Evolutionary conservation across 2,329 filamentous ascomycete genomes (phyloP), one percentile per base, ranked within the genome.

Genomic region (Aspergillus sp.): DNA sequence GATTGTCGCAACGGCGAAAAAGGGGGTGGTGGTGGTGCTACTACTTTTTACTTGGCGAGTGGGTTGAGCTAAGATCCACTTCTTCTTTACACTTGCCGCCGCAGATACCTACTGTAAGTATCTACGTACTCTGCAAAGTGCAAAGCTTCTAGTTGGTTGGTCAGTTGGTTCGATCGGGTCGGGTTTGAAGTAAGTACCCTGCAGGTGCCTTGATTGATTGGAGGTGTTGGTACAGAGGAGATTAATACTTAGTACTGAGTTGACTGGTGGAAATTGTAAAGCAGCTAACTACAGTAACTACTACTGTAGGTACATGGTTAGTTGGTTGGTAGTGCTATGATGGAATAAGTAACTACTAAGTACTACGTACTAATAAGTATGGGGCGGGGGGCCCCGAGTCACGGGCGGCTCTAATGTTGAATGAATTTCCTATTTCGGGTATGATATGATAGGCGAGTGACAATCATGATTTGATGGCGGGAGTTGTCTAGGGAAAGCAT

Each of bases 1-100:
- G 52, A 28, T 55, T 41, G 52, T 61, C 59, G 54, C 61, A 63
- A 63, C 60, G 54, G 60, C 43, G 59, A 45, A 59, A 61, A 63
- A 36, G 51, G 59, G 58, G 59, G 48, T 55, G 60, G 47, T 41
- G 32, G 30, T 30, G 28, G 30, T 36, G 12, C 32, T 36, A 13
- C 32, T 32, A 12, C 30, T 32, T 10, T 12, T 36, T 36, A 13
- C 32, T 36, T 36, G 32, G 32, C 12, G 5, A 36, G 32, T 36
- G 12, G 12, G 4, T 36, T 36, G 15, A 36, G 36, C n/a, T n/a
- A 25, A 12, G 48, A 12, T 17, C 23, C 45, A 48, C 45, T 28
- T 23, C 21, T 23, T 36, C 32, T 36, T 36, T 36, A 36, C 32
- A 36, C 32, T 36, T 48, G 10, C 36, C 52, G 21, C n/a, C 30